Evolutionary conservation across 1,284 basidiomycete species (phyloP), one percentile per base, ranked within the genome.

Genomic region (Leccinum olivaceoglutinosum): DNA sequence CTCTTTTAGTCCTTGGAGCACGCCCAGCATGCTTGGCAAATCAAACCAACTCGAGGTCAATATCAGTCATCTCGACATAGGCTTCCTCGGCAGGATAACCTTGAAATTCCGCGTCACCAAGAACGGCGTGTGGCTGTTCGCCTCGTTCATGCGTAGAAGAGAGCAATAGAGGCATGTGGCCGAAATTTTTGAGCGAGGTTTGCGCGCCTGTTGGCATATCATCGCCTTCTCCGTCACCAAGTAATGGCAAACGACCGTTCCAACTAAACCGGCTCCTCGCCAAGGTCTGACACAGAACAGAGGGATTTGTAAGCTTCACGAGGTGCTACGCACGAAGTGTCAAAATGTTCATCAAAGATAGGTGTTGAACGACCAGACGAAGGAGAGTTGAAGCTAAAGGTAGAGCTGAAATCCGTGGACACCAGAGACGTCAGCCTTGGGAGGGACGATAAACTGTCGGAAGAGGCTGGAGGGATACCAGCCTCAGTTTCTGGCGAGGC

Each of bases 1-100:
- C 51, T 82, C 82, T 70, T 89, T 89, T 81, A 92, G 84, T 49
- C 81, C 82, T 69, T 89, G 84, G 41, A 92, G 77, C 2, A 83
- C 80, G 51, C 79, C 78, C n/a, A 91, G 69, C 41, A 92, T 83
- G 57, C 79, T 76, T 39, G 83, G 80, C 53, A 92, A 73, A 73
- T 92, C 89, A 70, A 91, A 89, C 29, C 79, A n/a, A 73, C 41
- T 80, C 80, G 59, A 79, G 76, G 61, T 77, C 74, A 38, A 71
- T 74, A 3, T 71, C 75, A 6, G 65, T 67, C 53, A 69, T 69
- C 63, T 75, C 74, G 49, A 72, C 70, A 51, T 70, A 72, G 21
- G 68, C 66, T 38, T 71, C 70, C 18, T 69, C 69, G 36, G 66
- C 68, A 6, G 60, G 58, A 59, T 49, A 8, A 58, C 21, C 38